phyloP scores from a whole-genome alignment of 768 basidiomycete species.

The Holtermannia corniformis region DNA sequence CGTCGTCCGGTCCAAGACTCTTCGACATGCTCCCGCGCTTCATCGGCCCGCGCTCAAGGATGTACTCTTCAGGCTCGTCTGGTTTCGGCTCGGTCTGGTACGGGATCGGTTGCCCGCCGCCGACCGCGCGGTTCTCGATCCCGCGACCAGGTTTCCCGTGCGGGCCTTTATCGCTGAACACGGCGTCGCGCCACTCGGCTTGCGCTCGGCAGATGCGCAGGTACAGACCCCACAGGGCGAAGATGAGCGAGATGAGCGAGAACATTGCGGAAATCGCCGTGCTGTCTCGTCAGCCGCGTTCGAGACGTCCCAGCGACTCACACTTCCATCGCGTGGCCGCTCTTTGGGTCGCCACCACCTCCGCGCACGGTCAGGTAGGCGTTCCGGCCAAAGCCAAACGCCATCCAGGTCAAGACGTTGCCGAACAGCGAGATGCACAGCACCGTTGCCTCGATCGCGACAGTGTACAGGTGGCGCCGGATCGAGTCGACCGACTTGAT shows the following conservation, averaged over 20 bases:
- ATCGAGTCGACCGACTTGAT: slow-evolving; percentile 35
- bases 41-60: not conserved
- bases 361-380: slow-evolving; percentile 24
- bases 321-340: slow-evolving; percentile 38
- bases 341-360: slow-evolving; percentile 19
- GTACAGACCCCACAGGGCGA: slow-evolving; percentile 30
- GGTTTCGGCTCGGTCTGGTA: not conserved
- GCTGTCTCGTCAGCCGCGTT: slow-evolving; percentile 7
- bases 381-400: slow-evolving; percentile 25
- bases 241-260: slow-evolving; percentile 27
- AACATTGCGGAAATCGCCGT: slow-evolving; percentile 29
- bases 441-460: slow-evolving; percentile 34
- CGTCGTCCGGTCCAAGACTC: not conserved
- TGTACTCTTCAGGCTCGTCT: not conserved
- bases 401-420: slow-evolving; percentile 38
- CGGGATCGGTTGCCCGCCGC: not conserved
- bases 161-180: slow-evolving; percentile 7
- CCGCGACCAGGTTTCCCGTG: not conserved
- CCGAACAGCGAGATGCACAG: slow-evolving; percentile 38
- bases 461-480: slow-evolving; percentile 34
- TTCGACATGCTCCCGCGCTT: not conserved
- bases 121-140: not conserved
- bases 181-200: slow-evolving; percentile 24
- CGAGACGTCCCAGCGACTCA: slow-evolving; percentile 21
- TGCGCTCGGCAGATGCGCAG: slow-evolving; percentile 26